Conservation (phyloP, 768 basidiomycete species). For the Amanita molliuscula region DNA sequence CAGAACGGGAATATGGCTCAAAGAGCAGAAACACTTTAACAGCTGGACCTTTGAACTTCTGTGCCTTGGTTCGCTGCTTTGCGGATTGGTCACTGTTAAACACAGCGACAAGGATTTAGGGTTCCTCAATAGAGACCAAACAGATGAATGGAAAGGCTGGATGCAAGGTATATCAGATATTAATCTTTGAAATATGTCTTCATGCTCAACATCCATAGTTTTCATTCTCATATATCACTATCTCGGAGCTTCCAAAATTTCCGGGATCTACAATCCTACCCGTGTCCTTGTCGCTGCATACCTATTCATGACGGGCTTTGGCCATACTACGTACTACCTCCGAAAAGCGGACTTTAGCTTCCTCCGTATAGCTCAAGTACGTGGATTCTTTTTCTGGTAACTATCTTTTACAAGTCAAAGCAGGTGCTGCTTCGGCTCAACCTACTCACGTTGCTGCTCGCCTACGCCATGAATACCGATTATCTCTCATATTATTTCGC, state of each 20-base stretch:
- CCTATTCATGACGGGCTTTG: conserved; percentile 91
- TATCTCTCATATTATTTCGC: conserved; percentile 90
- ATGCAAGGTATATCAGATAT: conserved; percentile 68
- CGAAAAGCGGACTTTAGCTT: conserved; percentile 85
- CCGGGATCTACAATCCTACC: conserved; percentile 89
- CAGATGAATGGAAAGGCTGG: conserved; percentile 98
- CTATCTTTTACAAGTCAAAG: conserved; percentile 1
- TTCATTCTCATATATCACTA: conserved; percentile 91
- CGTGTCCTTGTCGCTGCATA: conserved; percentile 84
- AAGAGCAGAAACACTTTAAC: conserved; percentile 81
- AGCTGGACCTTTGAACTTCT: conserved; percentile 57
- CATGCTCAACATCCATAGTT: conserved; percentile 32
- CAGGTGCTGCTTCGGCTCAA: conserved; percentile 78
- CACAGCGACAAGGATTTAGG: conserved; percentile 75
- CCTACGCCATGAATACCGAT: conserved; percentile 87
- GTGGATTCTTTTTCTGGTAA: conserved; percentile 11
- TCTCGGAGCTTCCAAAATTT: conserved; percentile 78
- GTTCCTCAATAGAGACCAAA: conserved; percentile 86
- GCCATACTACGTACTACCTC: conserved; percentile 80
- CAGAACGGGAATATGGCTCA: conserved; percentile 78
- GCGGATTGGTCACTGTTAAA: conserved; percentile 58
- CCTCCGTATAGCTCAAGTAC: conserved; percentile 60
- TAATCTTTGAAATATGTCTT: conserved; percentile 3
- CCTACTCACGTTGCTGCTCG: conserved; percentile 68
- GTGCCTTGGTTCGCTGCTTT: conserved; percentile 37